A percentile compares a stretch with the other conserved stretches of the same genome.
phyloP scores from a whole-genome alignment of 805 yeast species.

The Saccharomycopsis fibuligera region DNA sequence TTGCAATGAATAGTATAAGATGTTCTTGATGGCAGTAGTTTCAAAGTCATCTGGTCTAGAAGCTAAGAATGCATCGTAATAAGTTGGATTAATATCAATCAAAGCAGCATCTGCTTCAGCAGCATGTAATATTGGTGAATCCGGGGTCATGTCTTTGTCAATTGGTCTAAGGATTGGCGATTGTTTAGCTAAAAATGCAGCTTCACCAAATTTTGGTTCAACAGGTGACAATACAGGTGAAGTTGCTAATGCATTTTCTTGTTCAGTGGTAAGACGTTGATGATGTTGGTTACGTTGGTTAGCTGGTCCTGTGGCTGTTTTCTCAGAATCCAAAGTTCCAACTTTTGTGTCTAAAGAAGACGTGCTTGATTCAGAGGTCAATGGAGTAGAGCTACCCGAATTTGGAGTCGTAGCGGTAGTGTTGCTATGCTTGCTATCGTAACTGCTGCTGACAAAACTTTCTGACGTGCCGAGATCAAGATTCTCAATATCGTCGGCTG shows the following conservation, averaged over 20 bases:
- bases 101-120: slow-evolving; percentile 36
- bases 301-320: background rate
- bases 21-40: slow-evolving; percentile 70
- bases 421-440: background rate
- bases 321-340: background rate
- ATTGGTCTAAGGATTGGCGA: slow-evolving; percentile 18
- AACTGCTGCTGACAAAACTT: slow-evolving; percentile 16
- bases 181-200: slow-evolving; percentile 23
- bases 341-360: background rate
- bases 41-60: slow-evolving; percentile 89
- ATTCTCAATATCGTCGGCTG: slow-evolving; percentile 25
- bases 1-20: slow-evolving; percentile 41
- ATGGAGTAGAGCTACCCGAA: too few species aligned
- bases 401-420: background rate
- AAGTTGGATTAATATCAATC: slow-evolving; percentile 47
- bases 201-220: slow-evolving; percentile 50
- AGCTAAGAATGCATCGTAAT: slow-evolving; percentile 66
- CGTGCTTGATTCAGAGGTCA: slow-evolving; percentile 1
- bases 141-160: slow-evolving; percentile 20
- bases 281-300: background rate
- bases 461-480: slow-evolving; percentile 17
- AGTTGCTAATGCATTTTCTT: slow-evolving; percentile 46
- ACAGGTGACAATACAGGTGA: slow-evolving; percentile 53
- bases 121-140: slow-evolving; percentile 40
- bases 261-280: slow-evolving; percentile 37